Percentiles rank a stretch among this genome's conserved stretches.
Conservation (phyloP, 139 green algal species). For the Medakamo hakoo region DNA sequence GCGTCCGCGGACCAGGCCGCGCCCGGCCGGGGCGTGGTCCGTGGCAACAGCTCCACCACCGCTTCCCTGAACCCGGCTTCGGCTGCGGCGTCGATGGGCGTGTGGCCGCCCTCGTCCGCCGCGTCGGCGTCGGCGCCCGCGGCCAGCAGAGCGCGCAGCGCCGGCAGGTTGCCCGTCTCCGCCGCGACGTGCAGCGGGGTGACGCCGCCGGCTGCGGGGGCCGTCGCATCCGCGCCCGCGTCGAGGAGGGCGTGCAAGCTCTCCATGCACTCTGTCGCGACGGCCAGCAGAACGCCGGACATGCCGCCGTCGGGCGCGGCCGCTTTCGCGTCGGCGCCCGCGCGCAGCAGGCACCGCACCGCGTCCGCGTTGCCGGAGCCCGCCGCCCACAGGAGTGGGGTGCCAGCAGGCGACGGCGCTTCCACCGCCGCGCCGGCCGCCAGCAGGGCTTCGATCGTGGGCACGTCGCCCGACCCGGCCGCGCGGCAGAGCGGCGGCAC, state of each 20-base stretch:
- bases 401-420: constrained; percentile 9
- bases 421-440: constrained; percentile 10
- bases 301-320: constrained; percentile 2
- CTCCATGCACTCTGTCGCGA: constrained; percentile 2
- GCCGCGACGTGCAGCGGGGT: constrained; percentile 26
- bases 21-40: not conserved
- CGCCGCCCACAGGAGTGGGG: constrained; percentile 19
- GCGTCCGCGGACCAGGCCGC: constrained; percentile 13
- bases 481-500: constrained; percentile 15
- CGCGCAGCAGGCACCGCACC: constrained; percentile 9
- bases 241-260: constrained; percentile 5
- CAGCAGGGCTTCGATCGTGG: constrained; percentile 6
- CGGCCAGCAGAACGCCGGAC: constrained; percentile 10
- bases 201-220: constrained; percentile 11
- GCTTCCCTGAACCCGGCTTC: constrained; percentile 3
- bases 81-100: constrained; percentile 11
- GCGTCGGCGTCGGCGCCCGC: constrained; percentile 15
- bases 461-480: constrained; percentile 2
- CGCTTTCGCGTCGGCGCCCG: constrained; percentile 5
- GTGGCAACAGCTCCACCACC: constrained; percentile 18
- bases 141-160: constrained; percentile 16
- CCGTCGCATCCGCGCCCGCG: constrained; percentile 9
- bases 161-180: constrained; percentile 7
- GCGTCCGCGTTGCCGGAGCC: constrained; percentile 4
- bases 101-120: constrained; percentile 11